Percentiles rank a stretch among this genome's conserved stretches.
These are phyloP conservation scores for Naganishia onofrii DNA, from an alignment of 768 basidiomycete species.

Conservation along the genomic window DNA sequence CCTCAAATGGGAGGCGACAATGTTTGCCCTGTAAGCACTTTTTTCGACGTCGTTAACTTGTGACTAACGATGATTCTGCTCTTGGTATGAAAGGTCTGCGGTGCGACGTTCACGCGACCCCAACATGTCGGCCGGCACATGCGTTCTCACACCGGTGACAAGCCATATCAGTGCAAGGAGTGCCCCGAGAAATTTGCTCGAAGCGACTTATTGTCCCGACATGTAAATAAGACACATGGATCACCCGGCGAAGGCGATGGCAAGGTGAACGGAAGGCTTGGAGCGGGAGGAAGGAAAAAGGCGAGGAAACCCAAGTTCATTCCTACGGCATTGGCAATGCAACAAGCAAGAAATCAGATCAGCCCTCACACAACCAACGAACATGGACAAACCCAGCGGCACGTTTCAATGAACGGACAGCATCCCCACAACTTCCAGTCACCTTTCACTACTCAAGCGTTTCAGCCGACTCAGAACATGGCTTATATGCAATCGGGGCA, in stretches of 20 bases:
- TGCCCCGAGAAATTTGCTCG: constrained; percentile 44
- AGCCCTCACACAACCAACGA: neutral
- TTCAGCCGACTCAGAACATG: constrained; percentile 9
- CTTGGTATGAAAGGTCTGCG: constrained; percentile 36
- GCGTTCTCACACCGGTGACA: constrained; percentile 47
- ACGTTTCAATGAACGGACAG: neutral
- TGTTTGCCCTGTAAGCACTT: constrained; percentile 7
- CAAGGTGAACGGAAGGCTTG: neutral
- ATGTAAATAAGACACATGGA: constrained; percentile 51
- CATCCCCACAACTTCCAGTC: neutral
- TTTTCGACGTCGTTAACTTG: neutral
- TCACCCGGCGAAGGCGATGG: constrained; percentile 37
- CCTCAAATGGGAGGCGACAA: constrained; percentile 11
- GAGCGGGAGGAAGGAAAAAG: neutral
- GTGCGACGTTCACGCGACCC: constrained; percentile 49
- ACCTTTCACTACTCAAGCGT: constrained; percentile 1
- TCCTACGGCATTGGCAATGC: neutral
- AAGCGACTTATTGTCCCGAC: constrained; percentile 47
- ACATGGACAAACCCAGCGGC: neutral
- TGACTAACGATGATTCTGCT: neutral
- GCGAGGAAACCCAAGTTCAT: constrained; percentile 9
- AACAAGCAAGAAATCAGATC: neutral
- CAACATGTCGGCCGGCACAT: constrained; percentile 52
- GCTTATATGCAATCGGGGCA: neutral
- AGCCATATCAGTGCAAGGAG: constrained; percentile 49